These are phyloP conservation scores for Phytophthora tubulina DNA, from an alignment of 352 stramenopile genomes.

Conservation along the genomic window DNA sequence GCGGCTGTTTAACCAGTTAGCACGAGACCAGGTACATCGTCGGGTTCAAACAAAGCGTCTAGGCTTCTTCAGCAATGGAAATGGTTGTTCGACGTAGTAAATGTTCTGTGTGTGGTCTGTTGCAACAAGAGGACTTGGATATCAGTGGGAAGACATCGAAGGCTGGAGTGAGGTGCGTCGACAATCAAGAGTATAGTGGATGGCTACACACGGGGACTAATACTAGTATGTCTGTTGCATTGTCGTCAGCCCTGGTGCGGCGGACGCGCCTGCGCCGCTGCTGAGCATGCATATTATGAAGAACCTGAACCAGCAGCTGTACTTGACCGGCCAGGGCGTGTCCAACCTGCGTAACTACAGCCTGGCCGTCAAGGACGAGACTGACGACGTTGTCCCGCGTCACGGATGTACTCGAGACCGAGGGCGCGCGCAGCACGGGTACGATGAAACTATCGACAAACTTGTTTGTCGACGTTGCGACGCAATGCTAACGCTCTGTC, in stretches of 20 bases:
- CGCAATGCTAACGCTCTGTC: constrained; percentile 5
- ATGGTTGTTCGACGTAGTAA: neutral
- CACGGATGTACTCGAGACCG: constrained; percentile 85
- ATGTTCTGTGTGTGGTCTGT: constrained; percentile 5
- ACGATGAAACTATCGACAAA: too few species aligned
- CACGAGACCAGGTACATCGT: constrained; percentile 60
- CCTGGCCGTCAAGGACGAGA: constrained; percentile 90
- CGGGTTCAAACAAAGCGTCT: neutral
- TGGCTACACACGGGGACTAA: constrained; percentile 3
- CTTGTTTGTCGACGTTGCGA: constrained; percentile 19
- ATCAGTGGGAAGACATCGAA: constrained; percentile 55
- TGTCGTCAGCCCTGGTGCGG: constrained; percentile 41
- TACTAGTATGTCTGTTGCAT: constrained; percentile 10
- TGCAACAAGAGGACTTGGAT: constrained; percentile 78
- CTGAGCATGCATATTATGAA: constrained; percentile 92
- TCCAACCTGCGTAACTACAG: constrained; percentile 89
- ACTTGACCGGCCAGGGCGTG: constrained; percentile 84
- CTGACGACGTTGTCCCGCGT: constrained; percentile 86
- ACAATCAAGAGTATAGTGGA: neutral
- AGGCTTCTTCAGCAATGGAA: too few species aligned
- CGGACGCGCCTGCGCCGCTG: constrained; percentile 54
- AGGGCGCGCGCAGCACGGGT: constrained; percentile 82
- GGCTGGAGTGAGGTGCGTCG: constrained; percentile 42
- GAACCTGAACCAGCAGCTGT: constrained; percentile 89
- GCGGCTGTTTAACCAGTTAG: constrained; percentile 66